A percentile compares a stretch with the other conserved stretches of the same genome.
These are phyloP conservation scores for Vitis labrusca DNA, from an alignment of 164 flowering plant species.

Conservation along the genomic window DNA sequence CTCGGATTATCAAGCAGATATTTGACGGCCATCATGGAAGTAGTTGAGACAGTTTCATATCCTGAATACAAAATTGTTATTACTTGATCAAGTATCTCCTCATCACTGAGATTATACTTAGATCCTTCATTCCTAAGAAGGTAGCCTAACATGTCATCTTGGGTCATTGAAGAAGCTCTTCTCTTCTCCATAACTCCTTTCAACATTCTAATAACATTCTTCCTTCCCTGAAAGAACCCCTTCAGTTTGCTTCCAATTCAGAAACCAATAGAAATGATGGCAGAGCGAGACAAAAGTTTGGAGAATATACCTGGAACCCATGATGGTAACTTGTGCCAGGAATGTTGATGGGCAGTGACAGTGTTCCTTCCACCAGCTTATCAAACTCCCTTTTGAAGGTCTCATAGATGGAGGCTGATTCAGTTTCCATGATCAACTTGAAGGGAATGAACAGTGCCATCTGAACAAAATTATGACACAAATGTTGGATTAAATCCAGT, in stretches of 20 bases:
- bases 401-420: conserved; percentile 40
- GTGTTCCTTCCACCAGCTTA: conserved; percentile 79
- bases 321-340: conserved; percentile 80
- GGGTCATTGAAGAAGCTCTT: conserved; percentile 35
- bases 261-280: background rate
- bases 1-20: conserved; percentile 65
- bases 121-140: conserved; percentile 32
- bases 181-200: conserved; percentile 43
- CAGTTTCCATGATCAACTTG: conserved; percentile 67
- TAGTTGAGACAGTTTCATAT: conserved; percentile 69
- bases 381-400: conserved; percentile 73
- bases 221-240: conserved; percentile 44
- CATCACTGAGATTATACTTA: conserved; percentile 42
- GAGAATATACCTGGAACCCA: conserved; percentile 63
- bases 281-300: background rate
- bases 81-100: conserved; percentile 62
- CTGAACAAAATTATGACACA: conserved; percentile 30
- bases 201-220: conserved; percentile 36
- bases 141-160: conserved; percentile 51
- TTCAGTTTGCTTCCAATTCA: background rate
- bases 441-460: conserved; percentile 87
- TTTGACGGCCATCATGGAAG: conserved; percentile 76
- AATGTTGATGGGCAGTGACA: conserved; percentile 86
- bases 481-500: background rate
- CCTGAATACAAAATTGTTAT: conserved; percentile 68